Conservation (phyloP, 1,284 basidiomycete species). For the Volvariella surrecta region DNA sequence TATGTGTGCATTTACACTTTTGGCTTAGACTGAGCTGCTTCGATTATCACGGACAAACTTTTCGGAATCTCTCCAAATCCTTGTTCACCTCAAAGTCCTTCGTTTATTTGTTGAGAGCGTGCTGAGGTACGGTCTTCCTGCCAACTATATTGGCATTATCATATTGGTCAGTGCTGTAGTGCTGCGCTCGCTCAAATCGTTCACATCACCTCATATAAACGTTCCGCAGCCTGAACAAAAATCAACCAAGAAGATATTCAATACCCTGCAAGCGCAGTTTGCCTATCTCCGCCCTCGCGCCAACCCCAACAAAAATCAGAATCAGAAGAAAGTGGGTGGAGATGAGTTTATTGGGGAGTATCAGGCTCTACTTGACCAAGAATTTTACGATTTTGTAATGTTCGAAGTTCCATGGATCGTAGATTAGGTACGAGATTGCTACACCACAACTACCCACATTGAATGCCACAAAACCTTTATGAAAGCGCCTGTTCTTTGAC, state of each 20-base stretch:
- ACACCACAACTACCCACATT: constrained; percentile 10
- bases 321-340: constrained; percentile 31
- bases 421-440: no score
- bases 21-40: constrained; percentile 81
- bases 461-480: constrained; percentile 10
- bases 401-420: constrained; percentile 82
- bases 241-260: constrained; percentile 72
- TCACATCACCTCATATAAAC: not conserved
- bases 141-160: constrained; percentile 79
- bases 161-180: constrained; percentile 77
- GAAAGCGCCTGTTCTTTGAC: constrained; percentile 5
- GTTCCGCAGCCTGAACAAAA: constrained; percentile 82
- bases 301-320: constrained; percentile 32
- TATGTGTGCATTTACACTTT: not conserved
- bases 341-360: constrained; percentile 80
- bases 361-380: constrained; percentile 85
- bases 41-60: constrained; percentile 92
- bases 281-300: constrained; percentile 70
- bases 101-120: constrained; percentile 94
- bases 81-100: constrained; percentile 91
- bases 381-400: constrained; percentile 89
- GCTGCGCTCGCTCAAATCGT: constrained; percentile 4
- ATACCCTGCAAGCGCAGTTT: constrained; percentile 71
- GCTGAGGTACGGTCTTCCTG: constrained; percentile 90
- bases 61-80: constrained; percentile 91